A percentile compares a stretch with the other conserved stretches of the same genome.
Evolutionary conservation across 2,329 filamentous ascomycete species (phyloP).

Genomic region (Sphaerulina musiva): DNA sequence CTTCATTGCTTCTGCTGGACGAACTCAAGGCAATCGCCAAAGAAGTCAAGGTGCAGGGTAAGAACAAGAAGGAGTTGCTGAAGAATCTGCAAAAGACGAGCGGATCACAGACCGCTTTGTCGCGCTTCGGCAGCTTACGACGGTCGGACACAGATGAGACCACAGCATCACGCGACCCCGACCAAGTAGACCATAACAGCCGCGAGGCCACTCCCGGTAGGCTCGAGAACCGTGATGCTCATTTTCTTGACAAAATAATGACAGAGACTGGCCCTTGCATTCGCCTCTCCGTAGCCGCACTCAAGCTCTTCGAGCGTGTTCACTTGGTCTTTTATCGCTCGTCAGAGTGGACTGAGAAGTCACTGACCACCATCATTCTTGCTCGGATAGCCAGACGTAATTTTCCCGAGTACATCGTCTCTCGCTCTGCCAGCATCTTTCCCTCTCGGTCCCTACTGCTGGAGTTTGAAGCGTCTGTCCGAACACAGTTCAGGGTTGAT

Average conservation of each 20-base stretch:
- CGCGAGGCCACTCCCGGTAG: slow-evolving; percentile 37
- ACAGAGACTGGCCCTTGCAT: slow-evolving; percentile 75
- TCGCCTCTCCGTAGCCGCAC: slow-evolving; percentile 62
- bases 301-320: slow-evolving; percentile 85
- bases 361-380: slow-evolving; percentile 86
- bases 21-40: slow-evolving; percentile 81
- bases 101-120: slow-evolving; percentile 66
- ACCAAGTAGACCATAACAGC: slow-evolving; percentile 25
- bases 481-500: slow-evolving; percentile 75
- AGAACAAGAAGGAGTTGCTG: slow-evolving; percentile 76
- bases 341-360: slow-evolving; percentile 96
- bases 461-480: slow-evolving; percentile 82
- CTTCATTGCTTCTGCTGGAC: slow-evolving; percentile 72
- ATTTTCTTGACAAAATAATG: slow-evolving; percentile 73
- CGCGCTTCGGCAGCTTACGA: slow-evolving; percentile 57
- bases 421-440: slow-evolving; percentile 84
- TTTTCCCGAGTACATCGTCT: slow-evolving; percentile 87
- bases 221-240: slow-evolving; percentile 58
- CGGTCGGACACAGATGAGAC: slow-evolving; percentile 57
- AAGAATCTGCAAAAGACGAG: slow-evolving; percentile 67
- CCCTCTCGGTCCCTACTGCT: slow-evolving; percentile 65
- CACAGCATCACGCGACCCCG: slow-evolving; percentile 40
- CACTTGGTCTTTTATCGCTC: slow-evolving; percentile 95
- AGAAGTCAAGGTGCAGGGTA: slow-evolving; percentile 78
- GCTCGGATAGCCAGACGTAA: slow-evolving; percentile 81